Evolutionary conservation across 2,329 filamentous ascomycete species (phyloP).

Genomic region (Coniosporium tulheliwenetii): DNA sequence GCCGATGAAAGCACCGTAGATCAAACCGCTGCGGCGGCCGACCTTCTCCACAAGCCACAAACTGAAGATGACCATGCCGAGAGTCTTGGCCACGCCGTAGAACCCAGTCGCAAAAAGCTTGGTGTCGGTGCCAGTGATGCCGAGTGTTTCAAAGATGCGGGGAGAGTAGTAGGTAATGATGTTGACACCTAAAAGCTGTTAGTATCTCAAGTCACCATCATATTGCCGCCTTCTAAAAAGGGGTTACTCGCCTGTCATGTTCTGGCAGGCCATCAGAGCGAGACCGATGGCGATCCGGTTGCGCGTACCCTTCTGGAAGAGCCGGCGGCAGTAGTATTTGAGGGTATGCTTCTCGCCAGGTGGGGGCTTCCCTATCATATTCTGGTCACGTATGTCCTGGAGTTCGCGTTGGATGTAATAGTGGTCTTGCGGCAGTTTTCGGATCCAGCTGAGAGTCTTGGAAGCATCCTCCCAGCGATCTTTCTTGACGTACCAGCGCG

Average conservation of each 20-base stretch:
- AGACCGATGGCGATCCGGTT: slow-evolving; percentile 23
- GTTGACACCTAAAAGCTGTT: too few species aligned
- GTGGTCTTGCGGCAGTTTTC: slow-evolving; percentile 26
- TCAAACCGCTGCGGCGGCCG: slow-evolving; percentile 10
- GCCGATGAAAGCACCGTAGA: slow-evolving; percentile 30
- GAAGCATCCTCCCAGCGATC: slow-evolving; percentile 23
- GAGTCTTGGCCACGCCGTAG: slow-evolving; percentile 28
- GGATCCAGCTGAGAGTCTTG: slow-evolving; percentile 25
- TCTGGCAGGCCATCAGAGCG: slow-evolving; percentile 21
- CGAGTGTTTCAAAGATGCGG: slow-evolving; percentile 24
- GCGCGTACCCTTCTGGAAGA: slow-evolving; percentile 21
- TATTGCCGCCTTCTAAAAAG: too few species aligned
- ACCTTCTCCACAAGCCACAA: slow-evolving; percentile 23
- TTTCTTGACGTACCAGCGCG: slow-evolving; percentile 14
- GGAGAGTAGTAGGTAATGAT: slow-evolving; percentile 22
- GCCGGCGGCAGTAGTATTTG: not conserved
- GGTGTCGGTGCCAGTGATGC: slow-evolving; percentile 25
- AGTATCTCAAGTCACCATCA: too few species aligned
- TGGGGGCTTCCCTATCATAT: slow-evolving; percentile 7
- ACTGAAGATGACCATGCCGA: slow-evolving; percentile 21
- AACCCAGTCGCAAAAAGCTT: slow-evolving; percentile 34
- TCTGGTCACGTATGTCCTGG: slow-evolving; percentile 26
- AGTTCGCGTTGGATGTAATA: slow-evolving; percentile 33
- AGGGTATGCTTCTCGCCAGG: too few species aligned
- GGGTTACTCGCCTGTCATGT: slow-evolving; percentile 16